Conservation (phyloP, 768 basidiomycete genomes). For the Chlorophyllum brunneum region DNA sequence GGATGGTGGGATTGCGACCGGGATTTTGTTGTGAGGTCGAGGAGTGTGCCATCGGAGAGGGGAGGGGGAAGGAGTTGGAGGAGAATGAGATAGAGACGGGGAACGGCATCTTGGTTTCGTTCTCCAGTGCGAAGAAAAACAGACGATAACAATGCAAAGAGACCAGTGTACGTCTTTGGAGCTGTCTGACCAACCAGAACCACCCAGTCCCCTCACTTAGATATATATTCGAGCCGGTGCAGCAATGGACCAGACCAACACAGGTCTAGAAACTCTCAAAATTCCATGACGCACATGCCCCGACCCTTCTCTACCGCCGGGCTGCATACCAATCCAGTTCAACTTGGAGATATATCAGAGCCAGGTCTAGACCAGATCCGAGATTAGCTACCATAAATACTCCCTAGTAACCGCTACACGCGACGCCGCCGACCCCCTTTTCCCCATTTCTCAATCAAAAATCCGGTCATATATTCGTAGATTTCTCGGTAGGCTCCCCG, state of each 20-base stretch:
- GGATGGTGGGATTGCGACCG: slow-evolving; percentile 1
- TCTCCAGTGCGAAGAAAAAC: slow-evolving; percentile 2
- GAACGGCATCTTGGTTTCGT: slow-evolving; percentile 20
- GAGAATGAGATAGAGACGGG: slow-evolving; percentile 23
- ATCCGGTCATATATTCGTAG: slow-evolving; percentile 80
- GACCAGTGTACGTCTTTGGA: background rate
- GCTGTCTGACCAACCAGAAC: slow-evolving; percentile 1
- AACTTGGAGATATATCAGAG: slow-evolving; percentile 2
- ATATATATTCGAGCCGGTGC: slow-evolving; percentile 9
- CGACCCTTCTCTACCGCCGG: slow-evolving; percentile 5
- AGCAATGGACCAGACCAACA: slow-evolving; percentile 3
- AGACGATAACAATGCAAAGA: slow-evolving; percentile 8
- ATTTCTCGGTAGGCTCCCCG: slow-evolving; percentile 83
- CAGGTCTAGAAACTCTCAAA: slow-evolving; percentile 12
- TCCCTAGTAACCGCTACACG: slow-evolving; percentile 35
- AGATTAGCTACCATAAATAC: slow-evolving; percentile 10
- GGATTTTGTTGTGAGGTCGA: slow-evolving; percentile 11
- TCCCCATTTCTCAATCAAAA: slow-evolving; percentile 92
- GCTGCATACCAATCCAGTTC: slow-evolving; percentile 9
- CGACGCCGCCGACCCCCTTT: slow-evolving; percentile 67
- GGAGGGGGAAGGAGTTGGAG: slow-evolving; percentile 8
- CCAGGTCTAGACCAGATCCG: slow-evolving; percentile 14
- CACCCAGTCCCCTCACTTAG: background rate
- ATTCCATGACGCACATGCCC: slow-evolving; percentile 8
- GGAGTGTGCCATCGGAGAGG: slow-evolving; percentile 13